These are phyloP conservation scores for Cardamine resedifolia DNA, from an alignment of 345 rosid species.

Conservation along the genomic window DNA sequence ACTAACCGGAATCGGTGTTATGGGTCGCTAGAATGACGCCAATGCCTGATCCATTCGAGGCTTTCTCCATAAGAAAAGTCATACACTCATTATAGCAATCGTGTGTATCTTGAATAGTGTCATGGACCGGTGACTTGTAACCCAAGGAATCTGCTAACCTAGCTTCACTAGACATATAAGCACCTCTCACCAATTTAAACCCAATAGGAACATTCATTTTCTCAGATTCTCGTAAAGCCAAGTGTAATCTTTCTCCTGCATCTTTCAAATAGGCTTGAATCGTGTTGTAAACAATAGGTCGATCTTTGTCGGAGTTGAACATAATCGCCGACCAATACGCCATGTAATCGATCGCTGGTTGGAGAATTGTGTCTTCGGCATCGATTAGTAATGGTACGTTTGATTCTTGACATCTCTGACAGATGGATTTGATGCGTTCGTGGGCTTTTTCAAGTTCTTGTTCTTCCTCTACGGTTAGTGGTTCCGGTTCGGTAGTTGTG, in stretches of 20 bases:
- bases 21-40: constrained; percentile 79
- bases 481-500: constrained; percentile 59
- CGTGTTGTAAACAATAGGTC: constrained; percentile 63
- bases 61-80: constrained; percentile 61
- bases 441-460: constrained; percentile 52
- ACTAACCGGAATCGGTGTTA: constrained; percentile 70
- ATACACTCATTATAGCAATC: constrained; percentile 74
- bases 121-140: constrained; percentile 69
- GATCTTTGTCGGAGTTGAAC: constrained; percentile 44
- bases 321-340: constrained; percentile 56
- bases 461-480: constrained; percentile 61
- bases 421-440: constrained; percentile 49
- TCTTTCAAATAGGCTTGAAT: constrained; percentile 87
- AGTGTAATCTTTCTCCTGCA: constrained; percentile 57
- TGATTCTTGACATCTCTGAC: constrained; percentile 51
- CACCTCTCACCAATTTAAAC: constrained; percentile 83
- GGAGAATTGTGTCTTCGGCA: constrained; percentile 78
- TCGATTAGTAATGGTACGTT: constrained; percentile 59
- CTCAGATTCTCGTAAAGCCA: constrained; percentile 52
- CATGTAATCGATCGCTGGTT: constrained; percentile 85
- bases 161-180: constrained; percentile 75
- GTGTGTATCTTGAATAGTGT: constrained; percentile 66
- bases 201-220: constrained; percentile 70
- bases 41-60: constrained; percentile 45
- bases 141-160: constrained; percentile 68